These are phyloP conservation scores for Cryptococcus sp. DNA, from an alignment of 1,284 basidiomycete genomes.

Conservation along the genomic window DNA sequence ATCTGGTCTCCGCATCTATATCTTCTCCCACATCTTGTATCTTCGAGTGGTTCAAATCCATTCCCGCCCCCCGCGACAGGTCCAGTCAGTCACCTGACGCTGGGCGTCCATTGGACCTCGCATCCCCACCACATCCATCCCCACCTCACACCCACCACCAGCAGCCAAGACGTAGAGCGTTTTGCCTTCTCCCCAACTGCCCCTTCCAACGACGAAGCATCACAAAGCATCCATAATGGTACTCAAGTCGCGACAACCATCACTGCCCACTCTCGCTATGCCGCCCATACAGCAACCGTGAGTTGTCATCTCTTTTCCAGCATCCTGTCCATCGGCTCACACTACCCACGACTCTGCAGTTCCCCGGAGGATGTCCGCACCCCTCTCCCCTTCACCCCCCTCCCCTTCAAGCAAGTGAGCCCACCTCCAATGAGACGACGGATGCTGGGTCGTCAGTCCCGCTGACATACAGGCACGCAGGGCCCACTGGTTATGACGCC, in stretches of 20 bases:
- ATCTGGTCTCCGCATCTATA: too few relatives aligned
- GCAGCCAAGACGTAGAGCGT: too few relatives aligned
- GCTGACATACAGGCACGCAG: slow-evolving; percentile 7
- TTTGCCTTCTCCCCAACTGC: too few relatives aligned
- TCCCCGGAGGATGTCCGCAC: slow-evolving; percentile 21
- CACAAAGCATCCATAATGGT: slow-evolving; percentile 17
- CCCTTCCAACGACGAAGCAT: neutral
- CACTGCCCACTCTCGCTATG: slow-evolving; percentile 21
- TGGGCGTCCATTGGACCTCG: too few relatives aligned
- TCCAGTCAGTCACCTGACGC: too few relatives aligned
- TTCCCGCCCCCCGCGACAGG: too few relatives aligned
- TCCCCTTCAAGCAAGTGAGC: slow-evolving; percentile 20
- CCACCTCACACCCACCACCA: too few relatives aligned
- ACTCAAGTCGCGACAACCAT: slow-evolving; percentile 24
- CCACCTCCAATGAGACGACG: too few relatives aligned
- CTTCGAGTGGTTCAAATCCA: too few relatives aligned
- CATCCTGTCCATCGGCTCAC: neutral
- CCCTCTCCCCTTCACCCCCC: slow-evolving; percentile 23
- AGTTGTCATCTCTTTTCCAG: slow-evolving; percentile 6
- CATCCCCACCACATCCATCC: too few relatives aligned
- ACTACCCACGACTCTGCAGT: slow-evolving; percentile 4
- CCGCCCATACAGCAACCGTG: slow-evolving; percentile 13
- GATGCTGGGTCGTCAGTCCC: neutral
- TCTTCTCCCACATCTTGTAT: too few relatives aligned
- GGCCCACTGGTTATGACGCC: slow-evolving; percentile 38